Evolutionary conservation across 1,284 basidiomycete genomes (phyloP).

Genomic region (Rhodotorula sp.): DNA sequence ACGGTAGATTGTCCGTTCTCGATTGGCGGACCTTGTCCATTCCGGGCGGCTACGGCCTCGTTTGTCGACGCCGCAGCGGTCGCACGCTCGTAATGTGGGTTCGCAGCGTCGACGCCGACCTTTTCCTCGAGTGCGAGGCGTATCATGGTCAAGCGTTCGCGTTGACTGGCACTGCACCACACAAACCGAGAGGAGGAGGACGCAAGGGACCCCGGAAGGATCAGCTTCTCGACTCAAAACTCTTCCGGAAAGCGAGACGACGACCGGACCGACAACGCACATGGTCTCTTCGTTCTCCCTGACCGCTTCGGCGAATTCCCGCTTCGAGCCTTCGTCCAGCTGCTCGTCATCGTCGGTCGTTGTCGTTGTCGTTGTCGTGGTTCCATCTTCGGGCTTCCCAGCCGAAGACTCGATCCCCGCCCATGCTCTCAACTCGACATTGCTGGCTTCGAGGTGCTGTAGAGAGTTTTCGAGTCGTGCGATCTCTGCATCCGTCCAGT

Average conservation of each 20-base stretch:
- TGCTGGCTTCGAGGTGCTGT: conserved; percentile 33
- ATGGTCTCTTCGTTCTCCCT: conserved; percentile 36
- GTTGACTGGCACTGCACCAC: conserved; percentile 23
- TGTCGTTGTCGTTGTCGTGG: background rate
- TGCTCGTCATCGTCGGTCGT: conserved; percentile 2
- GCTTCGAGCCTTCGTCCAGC: conserved; percentile 17
- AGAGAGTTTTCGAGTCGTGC: conserved; percentile 31
- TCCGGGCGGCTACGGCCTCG: background rate
- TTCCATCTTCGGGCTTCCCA: background rate
- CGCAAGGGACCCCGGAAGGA: background rate
- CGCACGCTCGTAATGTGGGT: conserved; percentile 27
- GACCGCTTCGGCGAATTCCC: conserved; percentile 18
- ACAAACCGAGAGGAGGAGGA: no score
- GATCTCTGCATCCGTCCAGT: conserved; percentile 19
- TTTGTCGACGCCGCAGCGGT: background rate
- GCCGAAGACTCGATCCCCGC: background rate
- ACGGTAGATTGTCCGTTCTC: background rate
- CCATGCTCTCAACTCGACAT: conserved; percentile 24
- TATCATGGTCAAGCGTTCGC: conserved; percentile 35
- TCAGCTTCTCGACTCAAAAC: background rate
- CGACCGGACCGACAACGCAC: conserved; percentile 11
- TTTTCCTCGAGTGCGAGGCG: conserved; percentile 31
- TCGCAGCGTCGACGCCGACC: conserved; percentile 34
- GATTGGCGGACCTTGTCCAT: background rate
- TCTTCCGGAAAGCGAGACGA: background rate